Conservation (phyloP, 2,329 filamentous ascomycete species). For the Claviceps sp. region DNA sequence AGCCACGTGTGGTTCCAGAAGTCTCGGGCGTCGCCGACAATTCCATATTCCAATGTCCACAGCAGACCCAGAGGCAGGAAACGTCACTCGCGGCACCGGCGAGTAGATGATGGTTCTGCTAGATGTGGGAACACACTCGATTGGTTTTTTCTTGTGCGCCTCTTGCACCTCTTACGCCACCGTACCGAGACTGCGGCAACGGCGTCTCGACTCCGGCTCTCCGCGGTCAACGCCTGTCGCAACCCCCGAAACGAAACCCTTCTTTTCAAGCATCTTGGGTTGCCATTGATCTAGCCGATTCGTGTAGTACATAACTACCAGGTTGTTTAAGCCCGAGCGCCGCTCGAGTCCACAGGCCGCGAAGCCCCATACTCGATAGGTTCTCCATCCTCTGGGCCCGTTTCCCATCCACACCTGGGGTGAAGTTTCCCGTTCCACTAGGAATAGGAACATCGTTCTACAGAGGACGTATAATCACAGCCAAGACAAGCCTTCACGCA, state of each 20-base stretch:
- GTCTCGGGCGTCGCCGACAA: constrained; percentile 1
- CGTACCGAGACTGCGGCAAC: neutral
- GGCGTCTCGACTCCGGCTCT: neutral
- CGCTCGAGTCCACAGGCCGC: constrained; percentile 4
- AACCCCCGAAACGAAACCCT: constrained; percentile 5
- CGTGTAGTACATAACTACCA: constrained; percentile 9
- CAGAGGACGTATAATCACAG: too few species aligned
- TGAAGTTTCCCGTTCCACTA: constrained; percentile 6
- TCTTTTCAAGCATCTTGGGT: constrained; percentile 2
- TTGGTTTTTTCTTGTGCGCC: neutral
- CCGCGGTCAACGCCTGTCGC: neutral
- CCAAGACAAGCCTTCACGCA: too few species aligned
- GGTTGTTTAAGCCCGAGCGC: constrained; percentile 9
- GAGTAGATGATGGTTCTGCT: neutral
- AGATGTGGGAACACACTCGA: neutral
- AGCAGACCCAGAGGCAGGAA: neutral
- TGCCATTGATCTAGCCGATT: constrained; percentile 8
- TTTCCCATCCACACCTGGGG: neutral
- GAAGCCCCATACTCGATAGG: neutral
- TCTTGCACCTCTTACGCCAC: neutral
- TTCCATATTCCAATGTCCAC: neutral
- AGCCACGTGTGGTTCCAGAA: neutral
- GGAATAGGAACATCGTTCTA: neutral
- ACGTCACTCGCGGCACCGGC: neutral
- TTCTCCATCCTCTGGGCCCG: neutral